Evolutionary conservation across 257 asterid species (phyloP).

Genomic region (Eucommia ulmoides): DNA sequence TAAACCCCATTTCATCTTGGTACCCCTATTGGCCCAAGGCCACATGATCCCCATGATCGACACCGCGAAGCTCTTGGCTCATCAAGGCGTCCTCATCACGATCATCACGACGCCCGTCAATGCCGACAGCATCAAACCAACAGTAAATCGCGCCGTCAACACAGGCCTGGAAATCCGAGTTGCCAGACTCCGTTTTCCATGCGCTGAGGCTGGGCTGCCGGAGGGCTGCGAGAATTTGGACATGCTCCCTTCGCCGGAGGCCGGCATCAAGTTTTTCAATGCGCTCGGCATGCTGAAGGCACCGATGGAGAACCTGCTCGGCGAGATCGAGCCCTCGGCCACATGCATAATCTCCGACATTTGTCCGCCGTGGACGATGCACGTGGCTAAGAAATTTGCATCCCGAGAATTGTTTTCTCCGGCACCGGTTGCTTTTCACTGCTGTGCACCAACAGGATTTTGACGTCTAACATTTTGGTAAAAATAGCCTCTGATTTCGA

Average conservation of each 20-base stretch:
- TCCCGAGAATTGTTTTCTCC: conserved; percentile 58
- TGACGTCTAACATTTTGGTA: conserved; percentile 29
- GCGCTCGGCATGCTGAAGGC: conserved; percentile 36
- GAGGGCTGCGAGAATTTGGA: conserved; percentile 65
- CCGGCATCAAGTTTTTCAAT: conserved; percentile 30
- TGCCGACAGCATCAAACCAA: conserved; percentile 24
- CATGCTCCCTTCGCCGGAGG: conserved; percentile 48
- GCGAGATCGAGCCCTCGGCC: conserved; percentile 24
- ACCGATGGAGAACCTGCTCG: conserved; percentile 32
- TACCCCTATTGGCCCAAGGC: conserved; percentile 32
- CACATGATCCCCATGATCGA: conserved; percentile 48
- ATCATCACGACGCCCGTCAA: conserved; percentile 54
- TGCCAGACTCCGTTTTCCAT: conserved; percentile 49
- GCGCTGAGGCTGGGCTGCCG: conserved; percentile 47
- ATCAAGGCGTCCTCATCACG: conserved; percentile 39
- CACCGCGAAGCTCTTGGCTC: conserved; percentile 31
- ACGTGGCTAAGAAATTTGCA: conserved; percentile 29
- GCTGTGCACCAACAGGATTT: conserved; percentile 36
- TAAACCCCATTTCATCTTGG: conserved; percentile 23
- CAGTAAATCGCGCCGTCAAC: conserved; percentile 29
- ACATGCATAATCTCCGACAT: conserved; percentile 77
- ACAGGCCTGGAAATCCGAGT: conserved; percentile 29
- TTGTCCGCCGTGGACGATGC: conserved; percentile 55
- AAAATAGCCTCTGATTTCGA: conserved; percentile 32
- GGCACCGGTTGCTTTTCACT: conserved; percentile 66